Conservation (phyloP, 164 flowering plant species). For the Nelumbo lutea region DNA sequence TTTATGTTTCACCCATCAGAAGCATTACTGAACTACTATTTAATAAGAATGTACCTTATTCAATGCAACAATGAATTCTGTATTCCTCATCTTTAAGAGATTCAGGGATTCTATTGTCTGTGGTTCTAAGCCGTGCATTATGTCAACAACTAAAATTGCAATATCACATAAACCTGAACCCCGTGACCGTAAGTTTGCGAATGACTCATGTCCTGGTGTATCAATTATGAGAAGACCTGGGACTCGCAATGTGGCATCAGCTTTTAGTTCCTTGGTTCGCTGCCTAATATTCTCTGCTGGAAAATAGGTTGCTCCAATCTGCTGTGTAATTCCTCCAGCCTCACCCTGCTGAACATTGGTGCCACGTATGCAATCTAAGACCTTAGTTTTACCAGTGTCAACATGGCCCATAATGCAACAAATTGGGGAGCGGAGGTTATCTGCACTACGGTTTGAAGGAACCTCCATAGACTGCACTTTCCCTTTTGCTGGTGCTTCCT, state of each 20-base stretch:
- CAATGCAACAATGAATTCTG: constrained; percentile 92
- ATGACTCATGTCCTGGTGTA: constrained; percentile 98
- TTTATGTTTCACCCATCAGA: constrained; percentile 42
- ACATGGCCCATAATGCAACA: constrained; percentile 99
- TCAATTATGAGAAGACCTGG: constrained; percentile 95
- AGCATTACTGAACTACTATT: not conserved
- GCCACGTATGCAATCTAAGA: constrained; percentile 92
- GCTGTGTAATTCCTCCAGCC: constrained; percentile 99
- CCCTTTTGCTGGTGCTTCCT: constrained; percentile 30
- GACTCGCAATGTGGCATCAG: constrained; percentile 83
- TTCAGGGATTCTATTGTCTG: constrained; percentile 96
- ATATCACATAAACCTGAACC: constrained; percentile 98
- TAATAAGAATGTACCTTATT: constrained; percentile 58
- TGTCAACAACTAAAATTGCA: constrained; percentile 96
- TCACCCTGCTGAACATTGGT: constrained; percentile 99
- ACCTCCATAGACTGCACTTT: constrained; percentile 28
- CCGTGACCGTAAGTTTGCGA: constrained; percentile 86
- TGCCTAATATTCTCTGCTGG: constrained; percentile 91
- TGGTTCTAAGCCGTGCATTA: constrained; percentile 97
- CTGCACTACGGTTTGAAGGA: constrained; percentile 35
- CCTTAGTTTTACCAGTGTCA: constrained; percentile 97
- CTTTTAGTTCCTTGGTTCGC: constrained; percentile 91
- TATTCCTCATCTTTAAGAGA: constrained; percentile 89
- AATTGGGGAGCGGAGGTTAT: constrained; percentile 83
- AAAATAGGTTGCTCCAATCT: constrained; percentile 97